These are phyloP conservation scores for Quercus mongolica DNA, from an alignment of 306 rosid genomes.

Conservation along the genomic window DNA sequence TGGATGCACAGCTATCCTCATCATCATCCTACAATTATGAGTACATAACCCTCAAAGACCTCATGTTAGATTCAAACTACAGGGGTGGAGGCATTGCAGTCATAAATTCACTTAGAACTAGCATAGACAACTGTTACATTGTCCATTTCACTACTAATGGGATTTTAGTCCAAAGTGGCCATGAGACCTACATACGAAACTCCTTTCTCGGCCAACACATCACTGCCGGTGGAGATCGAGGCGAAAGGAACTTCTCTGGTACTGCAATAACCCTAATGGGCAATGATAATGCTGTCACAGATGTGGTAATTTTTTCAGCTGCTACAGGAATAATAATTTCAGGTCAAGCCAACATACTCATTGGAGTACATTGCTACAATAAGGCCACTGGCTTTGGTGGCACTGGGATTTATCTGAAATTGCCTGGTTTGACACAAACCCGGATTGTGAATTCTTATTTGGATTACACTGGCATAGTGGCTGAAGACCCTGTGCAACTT, in stretches of 20 bases:
- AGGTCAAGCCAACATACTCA: constrained; percentile 66
- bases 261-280: constrained; percentile 66
- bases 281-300: constrained; percentile 79
- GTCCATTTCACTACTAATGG: constrained; percentile 80
- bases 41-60: constrained; percentile 64
- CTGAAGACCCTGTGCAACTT: constrained; percentile 89
- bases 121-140: constrained; percentile 83
- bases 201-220: constrained; percentile 89
- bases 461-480: constrained; percentile 84
- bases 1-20: constrained; percentile 21
- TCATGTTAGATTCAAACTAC: constrained; percentile 70
- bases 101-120: constrained; percentile 69
- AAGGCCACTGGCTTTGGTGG: constrained; percentile 95
- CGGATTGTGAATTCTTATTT: constrained; percentile 80
- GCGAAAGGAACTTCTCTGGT: constrained; percentile 69
- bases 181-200: constrained; percentile 80
- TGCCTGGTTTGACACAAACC: constrained; percentile 74
- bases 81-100: constrained; percentile 84
- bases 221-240: constrained; percentile 67
- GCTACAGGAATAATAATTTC: constrained; percentile 55
- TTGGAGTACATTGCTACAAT: constrained; percentile 90
- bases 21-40: constrained; percentile 70
- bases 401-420: constrained; percentile 61
- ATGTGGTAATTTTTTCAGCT: constrained; percentile 86
- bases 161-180: constrained; percentile 66